Evolutionary conservation across 495 filamentous ascomycete species (phyloP).

Genomic region (Thozetella sp.): DNA sequence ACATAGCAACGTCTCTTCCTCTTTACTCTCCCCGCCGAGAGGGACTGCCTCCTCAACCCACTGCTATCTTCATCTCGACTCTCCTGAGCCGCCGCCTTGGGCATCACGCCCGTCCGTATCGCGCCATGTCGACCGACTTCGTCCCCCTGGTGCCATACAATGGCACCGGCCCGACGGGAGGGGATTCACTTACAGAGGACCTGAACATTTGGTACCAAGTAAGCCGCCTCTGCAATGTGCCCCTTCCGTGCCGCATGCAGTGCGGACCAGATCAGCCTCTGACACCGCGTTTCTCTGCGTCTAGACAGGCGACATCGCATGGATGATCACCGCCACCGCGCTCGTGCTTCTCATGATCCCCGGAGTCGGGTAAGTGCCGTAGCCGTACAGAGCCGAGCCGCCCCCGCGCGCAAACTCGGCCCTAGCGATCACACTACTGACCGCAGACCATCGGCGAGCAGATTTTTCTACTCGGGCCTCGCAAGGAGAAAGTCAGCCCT

Average conservation of each 20-base stretch:
- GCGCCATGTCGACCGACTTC: too few relatives aligned
- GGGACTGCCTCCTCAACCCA: too few relatives aligned
- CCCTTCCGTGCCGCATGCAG: not conserved
- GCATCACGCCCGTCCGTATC: too few relatives aligned
- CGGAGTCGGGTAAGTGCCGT: constrained; percentile 65
- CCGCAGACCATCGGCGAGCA: constrained; percentile 15
- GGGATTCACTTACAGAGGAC: constrained; percentile 70
- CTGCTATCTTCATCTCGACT: too few relatives aligned
- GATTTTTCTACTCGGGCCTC: constrained; percentile 97
- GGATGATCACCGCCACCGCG: constrained; percentile 83
- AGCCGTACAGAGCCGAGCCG: constrained; percentile 12
- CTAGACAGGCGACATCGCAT: constrained; percentile 85
- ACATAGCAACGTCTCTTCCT: too few relatives aligned
- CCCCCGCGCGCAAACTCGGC: not conserved
- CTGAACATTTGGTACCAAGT: constrained; percentile 86
- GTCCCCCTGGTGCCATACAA: constrained; percentile 73
- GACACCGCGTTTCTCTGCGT: constrained; percentile 1
- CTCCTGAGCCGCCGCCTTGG: too few relatives aligned
- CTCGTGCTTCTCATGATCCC: constrained; percentile 97
- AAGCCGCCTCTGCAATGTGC: constrained; percentile 20
- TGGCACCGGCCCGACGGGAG: constrained; percentile 66
- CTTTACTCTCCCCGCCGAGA: not conserved
- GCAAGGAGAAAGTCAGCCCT: constrained; percentile 92
- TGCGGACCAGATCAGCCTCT: constrained; percentile 5
- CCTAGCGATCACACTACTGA: constrained; percentile 8